phyloP scores from a whole-genome alignment of 1,284 basidiomycete genomes.

The Xerocomus amazonicus region DNA sequence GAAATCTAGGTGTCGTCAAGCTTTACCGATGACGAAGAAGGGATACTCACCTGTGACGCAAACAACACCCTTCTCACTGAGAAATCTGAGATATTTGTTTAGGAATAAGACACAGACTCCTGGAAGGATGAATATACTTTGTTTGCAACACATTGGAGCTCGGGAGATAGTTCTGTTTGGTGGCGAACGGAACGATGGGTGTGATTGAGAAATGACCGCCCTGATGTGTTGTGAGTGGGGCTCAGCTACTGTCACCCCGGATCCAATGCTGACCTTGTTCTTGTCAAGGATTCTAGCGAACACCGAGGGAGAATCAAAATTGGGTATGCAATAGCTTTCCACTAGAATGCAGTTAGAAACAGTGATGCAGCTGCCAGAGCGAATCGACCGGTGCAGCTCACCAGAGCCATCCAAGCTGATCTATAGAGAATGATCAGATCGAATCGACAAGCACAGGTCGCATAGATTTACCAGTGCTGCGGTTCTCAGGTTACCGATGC shows the following conservation, averaged over 20 bases:
- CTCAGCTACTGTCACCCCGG: not conserved
- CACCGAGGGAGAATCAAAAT: slow-evolving; percentile 90
- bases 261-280: slow-evolving; percentile 49
- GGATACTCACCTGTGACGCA: slow-evolving; percentile 62
- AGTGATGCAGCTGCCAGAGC: not conserved
- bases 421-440: slow-evolving; percentile 29
- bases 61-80: slow-evolving; percentile 78
- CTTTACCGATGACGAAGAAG: not conserved
- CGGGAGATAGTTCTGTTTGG: slow-evolving; percentile 85
- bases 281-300: slow-evolving; percentile 88
- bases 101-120: not conserved
- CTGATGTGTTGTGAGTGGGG: slow-evolving; percentile 32
- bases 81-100: slow-evolving; percentile 46
- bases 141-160: slow-evolving; percentile 86
- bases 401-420: slow-evolving; percentile 78
- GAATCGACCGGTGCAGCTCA: slow-evolving; percentile 34
- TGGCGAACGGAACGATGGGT: slow-evolving; percentile 61
- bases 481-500: slow-evolving; percentile 77
- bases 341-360: slow-evolving; percentile 33
- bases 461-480: slow-evolving; percentile 58
- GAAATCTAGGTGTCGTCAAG: slow-evolving; percentile 51
- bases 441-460: not conserved
- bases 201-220: slow-evolving; percentile 92
- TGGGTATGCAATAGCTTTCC: slow-evolving; percentile 86
- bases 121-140: slow-evolving; percentile 43